A percentile compares a stretch with the other conserved stretches of the same genome.
Evolutionary conservation across 2,329 filamentous ascomycete species (phyloP).

Genomic region (Lasiodiplodia sp.): DNA sequence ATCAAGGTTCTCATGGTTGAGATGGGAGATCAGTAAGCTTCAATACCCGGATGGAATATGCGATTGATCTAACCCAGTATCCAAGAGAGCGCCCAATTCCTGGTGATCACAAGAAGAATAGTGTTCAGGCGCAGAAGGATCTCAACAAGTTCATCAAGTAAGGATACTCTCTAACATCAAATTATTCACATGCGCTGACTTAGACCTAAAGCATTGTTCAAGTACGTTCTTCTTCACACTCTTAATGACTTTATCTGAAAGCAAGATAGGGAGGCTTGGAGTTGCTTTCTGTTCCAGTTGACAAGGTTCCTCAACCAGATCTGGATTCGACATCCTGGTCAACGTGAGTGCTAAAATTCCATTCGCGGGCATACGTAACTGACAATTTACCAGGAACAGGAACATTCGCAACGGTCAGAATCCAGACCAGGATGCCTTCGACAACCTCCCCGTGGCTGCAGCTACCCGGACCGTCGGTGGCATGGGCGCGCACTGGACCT

Average conservation of each 20-base stretch:
- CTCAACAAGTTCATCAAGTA: conserved; percentile 33
- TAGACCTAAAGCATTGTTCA: not conserved
- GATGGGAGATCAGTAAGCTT: not conserved
- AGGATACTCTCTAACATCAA: not conserved
- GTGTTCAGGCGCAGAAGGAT: conserved; percentile 34
- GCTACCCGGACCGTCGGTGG: conserved; percentile 37
- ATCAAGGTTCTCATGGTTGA: conserved; percentile 4
- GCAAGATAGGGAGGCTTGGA: not conserved
- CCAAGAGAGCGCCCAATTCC: conserved; percentile 30
- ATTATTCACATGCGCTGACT: not conserved
- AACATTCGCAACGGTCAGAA: not conserved
- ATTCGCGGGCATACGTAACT: too few species aligned
- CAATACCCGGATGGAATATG: not conserved
- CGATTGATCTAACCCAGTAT: not conserved
- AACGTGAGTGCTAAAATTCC: not conserved
- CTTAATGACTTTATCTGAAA: not conserved
- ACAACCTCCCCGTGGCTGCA: conserved; percentile 31
- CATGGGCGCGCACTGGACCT: conserved; percentile 40
- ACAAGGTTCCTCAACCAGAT: not conserved
- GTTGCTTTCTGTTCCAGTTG: not conserved
- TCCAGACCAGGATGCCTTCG: conserved; percentile 32
- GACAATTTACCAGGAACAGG: not conserved
- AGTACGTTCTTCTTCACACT: not conserved
- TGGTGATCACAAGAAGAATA: conserved; percentile 39
- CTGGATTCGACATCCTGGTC: not conserved